phyloP scores from a whole-genome alignment of 371 early-diverging fungal species.

The Batkoa obscura region DNA sequence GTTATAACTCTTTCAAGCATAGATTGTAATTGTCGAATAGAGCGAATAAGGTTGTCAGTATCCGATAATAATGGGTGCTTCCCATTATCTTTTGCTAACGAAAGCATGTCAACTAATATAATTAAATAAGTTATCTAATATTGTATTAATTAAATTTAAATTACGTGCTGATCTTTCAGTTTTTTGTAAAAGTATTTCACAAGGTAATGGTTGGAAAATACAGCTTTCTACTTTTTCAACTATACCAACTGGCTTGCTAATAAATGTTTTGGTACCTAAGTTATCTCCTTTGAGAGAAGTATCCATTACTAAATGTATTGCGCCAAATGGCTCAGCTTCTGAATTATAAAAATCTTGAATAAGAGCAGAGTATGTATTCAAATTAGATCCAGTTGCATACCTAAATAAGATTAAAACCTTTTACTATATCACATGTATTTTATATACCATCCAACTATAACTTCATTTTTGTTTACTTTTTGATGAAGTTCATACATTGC shows the following conservation, averaged over 20 bases:
- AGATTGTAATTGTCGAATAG: conserved; percentile 51
- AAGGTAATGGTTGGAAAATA: conserved; percentile 71
- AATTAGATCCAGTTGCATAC: conserved; percentile 49
- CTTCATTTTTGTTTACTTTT: conserved; percentile 73
- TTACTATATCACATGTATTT: background rate
- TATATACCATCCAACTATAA: conserved; percentile 72
- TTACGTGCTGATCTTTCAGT: conserved; percentile 72
- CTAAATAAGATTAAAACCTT: conserved; percentile 6
- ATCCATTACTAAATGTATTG: conserved; percentile 78
- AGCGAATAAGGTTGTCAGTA: conserved; percentile 72
- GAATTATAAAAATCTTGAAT: conserved; percentile 73
- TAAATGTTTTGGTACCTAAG: conserved; percentile 56
- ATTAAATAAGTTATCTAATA: background rate
- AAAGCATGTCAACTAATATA: conserved; percentile 47
- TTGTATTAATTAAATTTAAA: background rate
- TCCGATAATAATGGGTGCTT: conserved; percentile 49
- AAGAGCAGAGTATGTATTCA: conserved; percentile 57
- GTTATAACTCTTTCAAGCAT: conserved; percentile 69
- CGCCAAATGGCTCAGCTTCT: conserved; percentile 58
- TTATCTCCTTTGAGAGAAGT: conserved; percentile 47
- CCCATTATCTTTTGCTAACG: conserved; percentile 36
- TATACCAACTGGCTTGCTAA: conserved; percentile 53
- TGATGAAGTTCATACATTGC: conserved; percentile 72
- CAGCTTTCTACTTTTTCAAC: conserved; percentile 44
- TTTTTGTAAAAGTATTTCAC: conserved; percentile 71